Conservation (phyloP, 306 rosid genomes). For the Dalbergia cultrata region DNA sequence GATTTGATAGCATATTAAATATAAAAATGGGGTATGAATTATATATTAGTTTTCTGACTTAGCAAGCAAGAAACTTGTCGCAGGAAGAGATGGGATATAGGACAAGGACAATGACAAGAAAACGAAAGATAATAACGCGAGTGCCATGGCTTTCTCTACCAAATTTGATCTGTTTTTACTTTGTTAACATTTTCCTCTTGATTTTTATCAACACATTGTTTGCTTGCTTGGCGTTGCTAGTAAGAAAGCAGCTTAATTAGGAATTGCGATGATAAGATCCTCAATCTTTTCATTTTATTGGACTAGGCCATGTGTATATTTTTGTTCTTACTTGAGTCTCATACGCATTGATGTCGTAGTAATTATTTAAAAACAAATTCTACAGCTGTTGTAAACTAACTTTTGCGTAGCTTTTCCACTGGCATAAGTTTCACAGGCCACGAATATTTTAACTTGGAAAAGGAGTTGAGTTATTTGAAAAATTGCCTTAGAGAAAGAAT, state of each 20-base stretch:
- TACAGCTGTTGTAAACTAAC: not conserved
- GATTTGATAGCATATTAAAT: not conserved
- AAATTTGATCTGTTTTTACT: constrained; percentile 31
- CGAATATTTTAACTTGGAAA: not conserved
- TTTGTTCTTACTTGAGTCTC: not conserved
- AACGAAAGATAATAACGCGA: constrained; percentile 40
- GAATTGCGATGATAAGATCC: constrained; percentile 6
- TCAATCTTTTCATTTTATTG: not conserved
- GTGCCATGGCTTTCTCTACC: constrained; percentile 35
- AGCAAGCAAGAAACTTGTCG: constrained; percentile 7
- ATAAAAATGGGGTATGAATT: not conserved
- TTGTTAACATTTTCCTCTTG: constrained; percentile 35
- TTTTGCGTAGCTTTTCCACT: not conserved
- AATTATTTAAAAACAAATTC: not conserved
- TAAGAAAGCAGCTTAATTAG: constrained; percentile 16
- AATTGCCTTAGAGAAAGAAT: not conserved
- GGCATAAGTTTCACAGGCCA: constrained; percentile 10
- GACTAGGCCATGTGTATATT: not conserved
- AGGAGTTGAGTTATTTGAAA: not conserved
- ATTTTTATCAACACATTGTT: constrained; percentile 11
- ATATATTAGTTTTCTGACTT: not conserved
- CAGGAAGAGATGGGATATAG: not conserved
- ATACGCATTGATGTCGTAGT: not conserved
- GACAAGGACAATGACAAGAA: constrained; percentile 38
- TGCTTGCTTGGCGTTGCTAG: constrained; percentile 35